Base-by-base conservation (phyloP, 176 grass and related monocot species). In the Triticum dicoccoides region DNA sequence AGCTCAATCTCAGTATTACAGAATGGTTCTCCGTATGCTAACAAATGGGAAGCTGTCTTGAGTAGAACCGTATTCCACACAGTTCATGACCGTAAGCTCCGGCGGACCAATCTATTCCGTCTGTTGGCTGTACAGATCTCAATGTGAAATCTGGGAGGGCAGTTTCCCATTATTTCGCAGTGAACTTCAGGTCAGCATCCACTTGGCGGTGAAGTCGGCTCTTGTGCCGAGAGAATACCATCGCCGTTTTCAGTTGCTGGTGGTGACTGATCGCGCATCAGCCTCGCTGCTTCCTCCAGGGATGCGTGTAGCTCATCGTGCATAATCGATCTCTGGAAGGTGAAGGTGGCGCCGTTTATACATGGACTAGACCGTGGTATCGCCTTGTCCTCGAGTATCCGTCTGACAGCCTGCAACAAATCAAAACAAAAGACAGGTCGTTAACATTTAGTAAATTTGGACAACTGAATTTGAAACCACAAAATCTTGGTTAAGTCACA, bases 281-380 rank as follows among this genome's bases (percentile, higher is more conserved):
- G 41, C 69, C 69, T 89, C 9, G 86, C 85, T 35, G 71, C 88
- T 90, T 90, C 91, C 83, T 73, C 61, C 42, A 98, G 91, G 77
- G 80, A 82, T 82, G 83, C 14, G 13, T 89, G 91, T 32, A 98
- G 82, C 61, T 88, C 91, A 76, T 93, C 89, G 61, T 98, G 91
- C 61, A 63, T 83, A 65, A 71, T 80, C 61, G 95, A 98, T 85
- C 78, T 92, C 52, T 89, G 70, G 23, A 97, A 95, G 56, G 89
- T 82, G 63, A 92, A 93, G 17, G 25, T 64, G 23, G 69, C 25
- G 34, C 61, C 83, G 20, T 86, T 95, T 83, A 87, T 63, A 90
- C 54, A 88, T 70, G 91, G 51, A 83, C 78, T 77, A 20, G 18
- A 80, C 37, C 70, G n/a, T 83, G 85, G 80, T 58, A 18, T 59